Conservation (phyloP, 1,139 yeast genomes). For the Casaregolazyma lundiana region DNA sequence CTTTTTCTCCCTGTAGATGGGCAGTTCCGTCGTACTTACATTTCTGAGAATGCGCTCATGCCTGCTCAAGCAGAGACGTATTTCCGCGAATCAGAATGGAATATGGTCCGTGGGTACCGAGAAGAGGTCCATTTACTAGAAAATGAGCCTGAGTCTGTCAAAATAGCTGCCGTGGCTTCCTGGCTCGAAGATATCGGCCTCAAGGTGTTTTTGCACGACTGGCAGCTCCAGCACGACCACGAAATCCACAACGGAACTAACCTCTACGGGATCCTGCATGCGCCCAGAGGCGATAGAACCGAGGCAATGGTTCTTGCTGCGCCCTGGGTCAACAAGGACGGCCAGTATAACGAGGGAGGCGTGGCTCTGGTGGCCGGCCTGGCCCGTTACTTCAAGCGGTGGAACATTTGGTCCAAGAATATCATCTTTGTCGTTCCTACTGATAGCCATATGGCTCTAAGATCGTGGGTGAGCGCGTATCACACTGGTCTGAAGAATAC, state of each 20-base stretch:
- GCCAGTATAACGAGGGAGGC: slow-evolving; percentile 69
- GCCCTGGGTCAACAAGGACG: slow-evolving; percentile 72
- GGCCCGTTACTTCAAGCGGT: slow-evolving; percentile 71
- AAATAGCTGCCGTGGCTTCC: slow-evolving; percentile 44
- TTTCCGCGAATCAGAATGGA: slow-evolving; percentile 94
- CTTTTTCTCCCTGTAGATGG: slow-evolving; percentile 73
- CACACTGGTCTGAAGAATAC: slow-evolving; percentile 81
- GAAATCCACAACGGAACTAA: slow-evolving; percentile 45
- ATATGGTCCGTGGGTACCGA: slow-evolving; percentile 79
- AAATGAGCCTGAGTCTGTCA: slow-evolving; percentile 30
- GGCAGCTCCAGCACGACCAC: slow-evolving; percentile 32
- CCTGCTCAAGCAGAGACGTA: slow-evolving; percentile 94
- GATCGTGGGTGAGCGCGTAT: slow-evolving; percentile 93
- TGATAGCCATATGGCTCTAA: slow-evolving; percentile 61
- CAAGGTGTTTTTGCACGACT: slow-evolving; percentile 51
- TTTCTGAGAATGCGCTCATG: slow-evolving; percentile 93
- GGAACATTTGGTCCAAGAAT: slow-evolving; percentile 96
- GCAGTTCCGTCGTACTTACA: slow-evolving; percentile 74
- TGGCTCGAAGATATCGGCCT: slow-evolving; percentile 76
- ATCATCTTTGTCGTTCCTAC: slow-evolving; percentile 80
- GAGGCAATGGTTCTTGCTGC: slow-evolving; percentile 91
- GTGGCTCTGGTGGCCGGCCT: slow-evolving; percentile 66
- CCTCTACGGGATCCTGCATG: slow-evolving; percentile 80
- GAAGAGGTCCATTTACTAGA: slow-evolving; percentile 45
- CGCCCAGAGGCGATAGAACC: slow-evolving; percentile 94